These are phyloP conservation scores for Erysimum cheiri DNA, from an alignment of 441 rosid genomes.

Conservation along the genomic window DNA sequence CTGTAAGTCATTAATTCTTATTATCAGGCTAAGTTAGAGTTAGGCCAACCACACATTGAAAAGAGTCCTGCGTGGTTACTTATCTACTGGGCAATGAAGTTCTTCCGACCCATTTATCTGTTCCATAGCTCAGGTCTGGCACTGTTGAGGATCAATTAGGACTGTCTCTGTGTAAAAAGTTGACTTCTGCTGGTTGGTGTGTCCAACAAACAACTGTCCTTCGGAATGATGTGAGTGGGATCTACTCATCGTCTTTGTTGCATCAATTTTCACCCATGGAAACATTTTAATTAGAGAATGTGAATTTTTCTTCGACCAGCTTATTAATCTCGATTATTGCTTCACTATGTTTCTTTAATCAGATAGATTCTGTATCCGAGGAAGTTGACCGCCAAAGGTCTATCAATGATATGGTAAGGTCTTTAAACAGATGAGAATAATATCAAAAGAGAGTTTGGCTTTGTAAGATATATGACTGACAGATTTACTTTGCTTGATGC, in stretches of 20 bases:
- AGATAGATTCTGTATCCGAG: constrained; percentile 98
- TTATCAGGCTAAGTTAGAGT: constrained; percentile 11
- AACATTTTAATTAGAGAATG: constrained; percentile 4
- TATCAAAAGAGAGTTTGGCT: constrained; percentile 1
- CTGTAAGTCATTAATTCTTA: constrained; percentile 69
- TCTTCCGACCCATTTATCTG: constrained; percentile 53
- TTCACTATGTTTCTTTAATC: constrained; percentile 44
- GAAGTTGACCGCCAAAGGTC: constrained; percentile 85
- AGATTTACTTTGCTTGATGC: constrained; percentile 5
- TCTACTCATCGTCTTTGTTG: constrained; percentile 17
- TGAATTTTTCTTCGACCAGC: not conserved
- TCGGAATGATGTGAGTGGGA: constrained; percentile 81
- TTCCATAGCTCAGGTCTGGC: constrained; percentile 99
- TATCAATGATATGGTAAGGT: constrained; percentile 75
- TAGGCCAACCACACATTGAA: constrained; percentile 21
- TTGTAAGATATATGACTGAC: constrained; percentile 5
- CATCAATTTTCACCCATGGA: constrained; percentile 13
- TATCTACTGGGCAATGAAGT: constrained; percentile 33
- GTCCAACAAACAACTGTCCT: constrained; percentile 68
- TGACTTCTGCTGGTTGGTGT: constrained; percentile 83
- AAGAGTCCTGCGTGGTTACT: constrained; percentile 17
- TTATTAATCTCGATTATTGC: constrained; percentile 14
- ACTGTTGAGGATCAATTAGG: constrained; percentile 91
- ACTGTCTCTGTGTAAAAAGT: constrained; percentile 71
- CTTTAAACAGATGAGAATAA: constrained; percentile 22